These are phyloP conservation scores for Aureobasidium sp. DNA, from an alignment of 2,329 filamentous ascomycete genomes.

Conservation along the genomic window DNA sequence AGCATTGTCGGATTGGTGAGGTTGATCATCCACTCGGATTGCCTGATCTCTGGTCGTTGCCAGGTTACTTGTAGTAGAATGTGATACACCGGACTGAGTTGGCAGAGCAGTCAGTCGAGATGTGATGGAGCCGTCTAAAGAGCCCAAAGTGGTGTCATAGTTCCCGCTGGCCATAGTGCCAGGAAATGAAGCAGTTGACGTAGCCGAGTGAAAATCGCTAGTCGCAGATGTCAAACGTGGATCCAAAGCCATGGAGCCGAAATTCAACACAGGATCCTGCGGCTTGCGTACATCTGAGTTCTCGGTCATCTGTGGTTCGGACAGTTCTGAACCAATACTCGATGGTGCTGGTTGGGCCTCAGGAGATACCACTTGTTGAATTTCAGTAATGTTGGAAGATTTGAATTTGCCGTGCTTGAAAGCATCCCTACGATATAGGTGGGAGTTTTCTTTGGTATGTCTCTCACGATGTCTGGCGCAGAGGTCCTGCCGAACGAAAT, in stretches of 20 bases:
- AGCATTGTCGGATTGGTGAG: background rate
- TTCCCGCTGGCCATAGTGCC: background rate
- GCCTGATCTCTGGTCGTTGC: background rate
- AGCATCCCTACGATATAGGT: conserved; percentile 66
- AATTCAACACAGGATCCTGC: background rate
- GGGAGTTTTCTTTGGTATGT: conserved; percentile 59
- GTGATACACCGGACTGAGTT: background rate
- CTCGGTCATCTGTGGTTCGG: background rate
- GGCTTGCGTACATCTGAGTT: background rate
- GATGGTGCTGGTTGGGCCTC: background rate
- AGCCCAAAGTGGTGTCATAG: background rate
- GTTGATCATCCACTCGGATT: background rate
- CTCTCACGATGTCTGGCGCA: conserved; percentile 59
- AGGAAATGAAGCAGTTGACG: background rate
- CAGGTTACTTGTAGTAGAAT: background rate
- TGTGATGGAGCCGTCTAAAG: background rate
- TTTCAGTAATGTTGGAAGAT: background rate
- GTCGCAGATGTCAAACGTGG: background rate
- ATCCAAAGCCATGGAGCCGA: background rate
- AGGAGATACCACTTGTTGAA: background rate
- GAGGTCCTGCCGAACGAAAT: conserved; percentile 89
- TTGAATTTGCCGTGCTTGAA: conserved; percentile 20
- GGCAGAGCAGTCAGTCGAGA: background rate
- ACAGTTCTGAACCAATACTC: background rate
- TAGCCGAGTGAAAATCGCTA: background rate